Base-by-base conservation (phyloP, 163 green algal species). In the Chloromonas sp. region DNA sequence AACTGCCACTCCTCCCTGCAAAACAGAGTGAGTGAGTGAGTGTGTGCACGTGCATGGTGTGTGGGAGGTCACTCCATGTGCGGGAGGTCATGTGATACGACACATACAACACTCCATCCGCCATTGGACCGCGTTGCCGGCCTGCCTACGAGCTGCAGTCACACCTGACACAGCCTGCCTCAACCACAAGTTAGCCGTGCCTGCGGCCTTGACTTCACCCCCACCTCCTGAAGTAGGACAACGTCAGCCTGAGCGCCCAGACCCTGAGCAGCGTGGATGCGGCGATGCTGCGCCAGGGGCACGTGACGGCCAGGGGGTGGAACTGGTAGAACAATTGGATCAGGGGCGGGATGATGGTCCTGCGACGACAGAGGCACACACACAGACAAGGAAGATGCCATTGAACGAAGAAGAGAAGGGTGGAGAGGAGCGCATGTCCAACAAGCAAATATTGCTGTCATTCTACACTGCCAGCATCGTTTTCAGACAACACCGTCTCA, bases 151-250 rank as follows among this genome's bases (percentile, higher is more conserved):
- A 36, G 36, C 36, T 36, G 36, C 36, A 36, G 36, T 36, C 36
- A 36, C 36, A 36, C 36, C 36, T 36, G 36, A 36, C 36, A 36
- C 36, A 36, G 36, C 36, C 36, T 36, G 36, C 36, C 36, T 36
- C 36, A 36, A 36, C 36, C 36, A 36, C 36, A 36, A 36, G 36
- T 36, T 36, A 36, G 36, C 36, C 36, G 36, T 36, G 36, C 36
- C 36, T 36, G 36, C 36, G 36, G 36, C 36, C 36, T 36, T 36
- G 36, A 36, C 36, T 36, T 36, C 36, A 36, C 36, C 36, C 36
- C 36, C 36, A 90, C 88, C 90, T 91, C 60, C 92, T 83, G 36
- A 95, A 90, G 88, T 95, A 95, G 2, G 88, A 92, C 85, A 94
- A 86, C 61, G 88, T 94, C 0, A 95, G 86, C 11, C 92, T 86